A percentile compares a stretch with the other conserved stretches of the same genome.
These are phyloP conservation scores for Fusarium sp. DNA, from an alignment of 2,329 filamentous ascomycete species.

Conservation along the genomic window DNA sequence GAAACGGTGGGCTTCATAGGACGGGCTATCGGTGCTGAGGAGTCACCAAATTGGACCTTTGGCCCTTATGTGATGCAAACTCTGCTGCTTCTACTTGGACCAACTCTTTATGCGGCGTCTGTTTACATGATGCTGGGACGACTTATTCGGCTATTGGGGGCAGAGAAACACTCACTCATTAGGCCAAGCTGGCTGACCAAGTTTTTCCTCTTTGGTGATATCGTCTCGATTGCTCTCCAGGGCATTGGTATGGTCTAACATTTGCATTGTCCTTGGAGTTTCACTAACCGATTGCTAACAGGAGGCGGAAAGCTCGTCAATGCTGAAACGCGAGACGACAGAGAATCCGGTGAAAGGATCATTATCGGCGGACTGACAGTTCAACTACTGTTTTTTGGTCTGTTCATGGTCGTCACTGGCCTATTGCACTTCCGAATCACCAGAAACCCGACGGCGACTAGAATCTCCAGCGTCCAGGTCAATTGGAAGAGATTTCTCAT, in stretches of 20 bases:
- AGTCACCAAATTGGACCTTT: conserved; percentile 53
- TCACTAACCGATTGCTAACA: neutral
- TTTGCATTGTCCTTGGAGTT: neutral
- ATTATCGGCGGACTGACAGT: conserved; percentile 66
- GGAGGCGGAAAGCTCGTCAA: conserved; percentile 27
- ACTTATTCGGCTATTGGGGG: conserved; percentile 53
- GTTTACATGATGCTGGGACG: conserved; percentile 62
- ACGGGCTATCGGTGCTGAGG: conserved; percentile 59
- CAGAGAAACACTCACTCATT: conserved; percentile 57
- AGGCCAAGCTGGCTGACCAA: conserved; percentile 61
- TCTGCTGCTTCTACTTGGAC: conserved; percentile 54
- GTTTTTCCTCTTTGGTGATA: conserved; percentile 64
- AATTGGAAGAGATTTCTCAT: conserved; percentile 45
- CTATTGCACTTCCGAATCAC: conserved; percentile 32
- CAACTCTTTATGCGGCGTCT: conserved; percentile 58
- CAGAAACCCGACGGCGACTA: neutral
- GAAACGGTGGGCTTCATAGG: conserved; percentile 58
- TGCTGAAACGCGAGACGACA: conserved; percentile 34
- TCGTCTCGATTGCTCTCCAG: conserved; percentile 57
- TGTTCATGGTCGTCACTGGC: conserved; percentile 63
- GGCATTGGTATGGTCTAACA: conserved; percentile 21
- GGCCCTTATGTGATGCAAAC: conserved; percentile 56
- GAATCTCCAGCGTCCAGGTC: neutral
- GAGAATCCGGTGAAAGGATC: conserved; percentile 57
- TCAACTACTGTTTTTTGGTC: conserved; percentile 67